These are phyloP conservation scores for Bjerkandera adusta DNA, from an alignment of 1,284 basidiomycete species.

Conservation along the genomic window DNA sequence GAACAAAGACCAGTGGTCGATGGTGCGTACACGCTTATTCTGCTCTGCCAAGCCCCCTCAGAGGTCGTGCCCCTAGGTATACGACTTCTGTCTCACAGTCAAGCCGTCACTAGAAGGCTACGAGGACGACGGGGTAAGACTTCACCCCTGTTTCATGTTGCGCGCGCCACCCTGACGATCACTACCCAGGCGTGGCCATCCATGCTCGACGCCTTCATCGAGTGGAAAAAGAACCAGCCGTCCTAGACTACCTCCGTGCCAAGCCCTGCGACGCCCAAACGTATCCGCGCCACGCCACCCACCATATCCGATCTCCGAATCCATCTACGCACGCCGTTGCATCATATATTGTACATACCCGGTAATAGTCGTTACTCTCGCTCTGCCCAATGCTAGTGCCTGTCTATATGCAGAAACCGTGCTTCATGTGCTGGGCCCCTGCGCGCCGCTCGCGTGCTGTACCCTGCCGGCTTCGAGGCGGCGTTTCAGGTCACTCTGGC, in stretches of 20 bases:
- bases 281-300: no score
- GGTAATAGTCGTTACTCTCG: no score
- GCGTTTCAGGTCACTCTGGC: no score
- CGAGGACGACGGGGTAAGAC: conserved; percentile 66
- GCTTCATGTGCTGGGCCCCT: no score
- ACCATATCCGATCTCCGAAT: no score
- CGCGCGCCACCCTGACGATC: conserved; percentile 8
- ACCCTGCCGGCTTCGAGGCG: no score
- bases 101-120: conserved; percentile 58
- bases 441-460: no score
- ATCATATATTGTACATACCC: no score
- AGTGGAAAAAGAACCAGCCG: conserved; percentile 63
- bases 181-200: conserved; percentile 70
- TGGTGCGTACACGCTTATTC: conserved; percentile 52
- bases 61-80: conserved; percentile 43
- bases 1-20: conserved; percentile 82
- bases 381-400: no score
- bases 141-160: conserved; percentile 2
- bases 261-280: conserved; percentile 1
- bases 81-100: conserved; percentile 71
- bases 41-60: neutral
- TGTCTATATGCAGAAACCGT: no score
- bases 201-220: conserved; percentile 70
- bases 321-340: no score
- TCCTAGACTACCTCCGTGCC: no score